Evolutionary conservation across 148 eudicot genomes (phyloP).

Genomic region (Pouteria glomerata): DNA sequence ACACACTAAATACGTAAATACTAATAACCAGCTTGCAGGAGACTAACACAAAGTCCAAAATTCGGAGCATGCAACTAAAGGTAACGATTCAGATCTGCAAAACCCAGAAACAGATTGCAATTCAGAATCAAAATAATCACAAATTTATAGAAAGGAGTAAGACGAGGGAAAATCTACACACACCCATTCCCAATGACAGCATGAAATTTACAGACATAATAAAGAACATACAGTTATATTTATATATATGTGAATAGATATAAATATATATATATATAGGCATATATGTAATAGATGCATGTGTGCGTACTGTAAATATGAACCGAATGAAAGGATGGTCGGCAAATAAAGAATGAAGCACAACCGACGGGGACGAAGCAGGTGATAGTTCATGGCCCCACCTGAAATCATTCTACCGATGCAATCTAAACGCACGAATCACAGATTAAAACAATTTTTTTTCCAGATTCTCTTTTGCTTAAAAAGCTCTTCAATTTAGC

Average conservation of each 20-base stretch:
- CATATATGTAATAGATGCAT: no score
- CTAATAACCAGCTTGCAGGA: not conserved
- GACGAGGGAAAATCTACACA: not conserved
- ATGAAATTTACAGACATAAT: no score
- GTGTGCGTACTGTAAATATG: not conserved
- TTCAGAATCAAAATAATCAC: conserved; percentile 3
- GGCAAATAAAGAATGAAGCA: conserved; percentile 12
- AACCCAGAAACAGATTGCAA: conserved; percentile 10
- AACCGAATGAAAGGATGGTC: conserved; percentile 1
- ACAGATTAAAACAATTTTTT: not conserved
- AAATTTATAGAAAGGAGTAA: conserved; percentile 1
- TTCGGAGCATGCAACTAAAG: not conserved
- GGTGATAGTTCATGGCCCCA: not conserved
- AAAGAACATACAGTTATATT: no score
- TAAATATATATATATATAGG: no score
- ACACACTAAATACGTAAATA: no score
- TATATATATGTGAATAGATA: no score
- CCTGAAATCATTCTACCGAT: not conserved
- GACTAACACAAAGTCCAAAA: conserved; percentile 4
- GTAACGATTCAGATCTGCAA: conserved; percentile 10
- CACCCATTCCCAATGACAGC: conserved; percentile 7
- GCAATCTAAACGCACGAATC: not conserved
- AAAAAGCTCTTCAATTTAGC: not conserved
- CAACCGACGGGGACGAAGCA: not conserved
- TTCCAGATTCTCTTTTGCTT: not conserved